Evolutionary conservation across 805 yeast genomes (phyloP).

Genomic region (Yarrowia sp.): DNA sequence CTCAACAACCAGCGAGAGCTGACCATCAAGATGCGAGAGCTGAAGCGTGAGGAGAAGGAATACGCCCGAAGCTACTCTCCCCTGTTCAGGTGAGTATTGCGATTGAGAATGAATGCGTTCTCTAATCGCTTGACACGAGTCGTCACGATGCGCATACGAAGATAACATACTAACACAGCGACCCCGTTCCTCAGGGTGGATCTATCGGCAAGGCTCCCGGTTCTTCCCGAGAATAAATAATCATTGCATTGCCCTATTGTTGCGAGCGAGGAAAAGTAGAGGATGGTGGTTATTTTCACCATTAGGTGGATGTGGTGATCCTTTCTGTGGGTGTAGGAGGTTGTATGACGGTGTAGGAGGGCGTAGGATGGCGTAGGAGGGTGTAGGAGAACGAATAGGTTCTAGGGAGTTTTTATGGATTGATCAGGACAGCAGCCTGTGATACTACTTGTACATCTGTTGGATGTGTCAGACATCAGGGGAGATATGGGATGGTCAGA

Average conservation of each 20-base stretch:
- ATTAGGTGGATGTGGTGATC: too few species aligned
- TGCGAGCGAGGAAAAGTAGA: slow-evolving; percentile 31
- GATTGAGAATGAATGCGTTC: neutral
- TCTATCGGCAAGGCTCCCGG: slow-evolving; percentile 39
- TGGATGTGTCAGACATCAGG: too few species aligned
- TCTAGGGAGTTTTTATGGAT: too few species aligned
- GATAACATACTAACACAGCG: slow-evolving; percentile 25
- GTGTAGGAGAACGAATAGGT: too few species aligned
- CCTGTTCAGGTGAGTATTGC: slow-evolving; percentile 24
- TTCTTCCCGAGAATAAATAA: slow-evolving; percentile 37
- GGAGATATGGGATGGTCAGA: too few species aligned
- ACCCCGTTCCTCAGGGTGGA: slow-evolving; percentile 39
- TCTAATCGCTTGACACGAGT: too few species aligned
- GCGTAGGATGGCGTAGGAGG: too few species aligned
- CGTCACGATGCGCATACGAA: too few species aligned
- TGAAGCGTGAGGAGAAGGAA: slow-evolving; percentile 23
- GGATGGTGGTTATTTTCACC: neutral
- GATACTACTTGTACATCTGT: too few species aligned
- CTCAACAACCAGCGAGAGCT: slow-evolving; percentile 36
- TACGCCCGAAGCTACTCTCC: slow-evolving; percentile 26
- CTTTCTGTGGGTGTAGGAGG: too few species aligned
- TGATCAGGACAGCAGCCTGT: too few species aligned
- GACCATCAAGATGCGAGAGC: slow-evolving; percentile 6
- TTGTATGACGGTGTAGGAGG: too few species aligned
- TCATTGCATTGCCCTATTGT: slow-evolving; percentile 40